phyloP scores from a whole-genome alignment of 352 stramenopile species.

The Phytophthora pistaciae region DNA sequence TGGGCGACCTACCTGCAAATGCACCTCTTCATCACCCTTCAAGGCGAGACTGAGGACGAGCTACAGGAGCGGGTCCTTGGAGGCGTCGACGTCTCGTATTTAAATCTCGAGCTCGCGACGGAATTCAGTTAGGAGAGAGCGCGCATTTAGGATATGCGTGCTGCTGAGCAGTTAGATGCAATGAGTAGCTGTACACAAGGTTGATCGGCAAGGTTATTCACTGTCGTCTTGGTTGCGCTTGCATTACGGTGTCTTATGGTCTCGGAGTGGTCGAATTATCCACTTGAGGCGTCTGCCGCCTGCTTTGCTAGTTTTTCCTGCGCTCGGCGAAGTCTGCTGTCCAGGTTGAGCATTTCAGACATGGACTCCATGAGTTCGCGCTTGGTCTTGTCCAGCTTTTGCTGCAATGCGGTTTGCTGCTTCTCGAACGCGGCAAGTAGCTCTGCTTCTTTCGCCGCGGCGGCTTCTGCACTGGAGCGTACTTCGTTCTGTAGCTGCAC shows the following conservation, averaged over 20 bases:
- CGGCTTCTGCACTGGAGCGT: constrained; percentile 17
- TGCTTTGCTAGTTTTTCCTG: constrained; percentile 77
- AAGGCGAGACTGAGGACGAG: constrained; percentile 75
- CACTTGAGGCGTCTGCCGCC: constrained; percentile 19
- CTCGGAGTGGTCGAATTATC: background rate
- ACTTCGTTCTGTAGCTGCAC: constrained; percentile 36
- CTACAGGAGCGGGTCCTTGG: constrained; percentile 81
- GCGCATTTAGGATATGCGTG: constrained; percentile 8
- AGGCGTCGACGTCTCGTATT: constrained; percentile 62
- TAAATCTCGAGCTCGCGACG: constrained; percentile 64
- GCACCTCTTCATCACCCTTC: constrained; percentile 83
- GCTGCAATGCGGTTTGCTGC: constrained; percentile 53
- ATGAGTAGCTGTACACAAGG: constrained; percentile 15
- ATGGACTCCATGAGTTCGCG: constrained; percentile 78
- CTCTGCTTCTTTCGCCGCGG: constrained; percentile 51
- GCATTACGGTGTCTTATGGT: background rate
- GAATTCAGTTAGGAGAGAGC: constrained; percentile 36
- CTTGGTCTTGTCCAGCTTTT: constrained; percentile 81
- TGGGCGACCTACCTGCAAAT: constrained; percentile 79
- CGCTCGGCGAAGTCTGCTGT: constrained; percentile 66
- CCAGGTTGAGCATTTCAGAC: constrained; percentile 69
- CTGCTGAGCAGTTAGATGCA: constrained; percentile 24
- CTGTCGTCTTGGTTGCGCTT: background rate
- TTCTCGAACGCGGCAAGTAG: constrained; percentile 52
- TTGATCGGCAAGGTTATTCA: background rate